phyloP scores from a whole-genome alignment of 2,329 filamentous ascomycete species.

The Alternaria angustiovoidea region DNA sequence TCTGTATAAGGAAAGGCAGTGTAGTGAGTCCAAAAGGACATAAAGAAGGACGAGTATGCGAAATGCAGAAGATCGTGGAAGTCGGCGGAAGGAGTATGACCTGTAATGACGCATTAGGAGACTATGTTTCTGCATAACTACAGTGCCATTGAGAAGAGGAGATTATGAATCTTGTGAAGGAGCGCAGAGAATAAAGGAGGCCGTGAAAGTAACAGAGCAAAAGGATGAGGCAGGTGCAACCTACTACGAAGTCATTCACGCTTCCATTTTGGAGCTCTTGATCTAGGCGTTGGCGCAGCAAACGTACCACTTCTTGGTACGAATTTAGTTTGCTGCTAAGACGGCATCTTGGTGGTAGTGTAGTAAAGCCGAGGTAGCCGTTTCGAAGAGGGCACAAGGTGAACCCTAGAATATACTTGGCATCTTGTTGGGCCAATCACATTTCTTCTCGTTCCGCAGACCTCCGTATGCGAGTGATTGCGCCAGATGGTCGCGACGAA shows the following conservation, averaged over 20 bases:
- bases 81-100: slow-evolving; percentile 28
- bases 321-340: slow-evolving; percentile 9
- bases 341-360: slow-evolving; percentile 2
- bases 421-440: neutral
- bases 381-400: slow-evolving; percentile 7
- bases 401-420: neutral
- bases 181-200: neutral
- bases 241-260: neutral
- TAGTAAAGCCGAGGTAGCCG: slow-evolving; percentile 9
- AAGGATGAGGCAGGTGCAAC: slow-evolving; percentile 3
- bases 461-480: neutral
- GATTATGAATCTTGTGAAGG: neutral
- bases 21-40: slow-evolving; percentile 31
- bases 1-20: slow-evolving; percentile 28
- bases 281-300: neutral
- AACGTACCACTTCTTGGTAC: slow-evolving; percentile 5
- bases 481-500: neutral
- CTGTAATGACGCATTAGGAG: slow-evolving; percentile 25
- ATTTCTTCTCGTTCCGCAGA: neutral
- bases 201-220: neutral
- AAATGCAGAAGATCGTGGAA: slow-evolving; percentile 27
- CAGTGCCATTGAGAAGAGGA: neutral
- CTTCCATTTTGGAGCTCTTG: neutral
- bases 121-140: neutral
- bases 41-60: slow-evolving; percentile 31